phyloP scores from a whole-genome alignment of 306 rosid species.

The Dalbergia cochinchinensis region DNA sequence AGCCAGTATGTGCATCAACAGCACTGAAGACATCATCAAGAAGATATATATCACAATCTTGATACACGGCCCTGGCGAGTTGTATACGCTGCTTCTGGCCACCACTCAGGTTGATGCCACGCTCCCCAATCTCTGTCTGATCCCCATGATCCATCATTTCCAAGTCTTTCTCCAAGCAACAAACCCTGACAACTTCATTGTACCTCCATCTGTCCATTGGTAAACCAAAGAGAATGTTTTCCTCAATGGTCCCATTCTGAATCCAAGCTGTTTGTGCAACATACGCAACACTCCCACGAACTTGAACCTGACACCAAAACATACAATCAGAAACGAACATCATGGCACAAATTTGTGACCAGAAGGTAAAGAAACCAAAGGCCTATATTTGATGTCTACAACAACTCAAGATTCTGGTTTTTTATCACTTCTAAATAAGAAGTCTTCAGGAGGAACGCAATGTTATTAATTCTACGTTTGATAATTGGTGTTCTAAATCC shows the following conservation, averaged over 20 bases:
- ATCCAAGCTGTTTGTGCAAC: conserved; percentile 99
- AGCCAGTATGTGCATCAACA: conserved; percentile 98
- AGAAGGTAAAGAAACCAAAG: background rate
- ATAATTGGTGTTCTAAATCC: too few relatives aligned
- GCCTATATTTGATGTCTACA: background rate
- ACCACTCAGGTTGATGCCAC: conserved; percentile 96
- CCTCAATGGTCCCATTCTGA: conserved; percentile 93
- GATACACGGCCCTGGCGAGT: conserved; percentile 94
- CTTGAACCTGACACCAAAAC: conserved; percentile 67
- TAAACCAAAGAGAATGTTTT: conserved; percentile 82
- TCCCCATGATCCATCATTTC: conserved; percentile 96
- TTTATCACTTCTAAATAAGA: too few relatives aligned
- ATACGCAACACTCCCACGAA: conserved; percentile 87
- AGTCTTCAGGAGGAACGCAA: too few relatives aligned
- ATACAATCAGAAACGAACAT: conserved; percentile 9
- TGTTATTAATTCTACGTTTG: too few relatives aligned
- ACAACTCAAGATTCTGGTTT: too few relatives aligned
- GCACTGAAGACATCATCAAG: conserved; percentile 98
- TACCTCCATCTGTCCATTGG: conserved; percentile 80
- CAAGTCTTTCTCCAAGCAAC: conserved; percentile 89
- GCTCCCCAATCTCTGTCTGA: conserved; percentile 98
- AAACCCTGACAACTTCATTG: conserved; percentile 74
- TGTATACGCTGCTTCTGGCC: conserved; percentile 98
- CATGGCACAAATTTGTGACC: conserved; percentile 5
- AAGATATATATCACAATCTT: conserved; percentile 86